Conservation (phyloP, 2,329 filamentous ascomycete genomes). For the Colletotrichum scovillei region DNA sequence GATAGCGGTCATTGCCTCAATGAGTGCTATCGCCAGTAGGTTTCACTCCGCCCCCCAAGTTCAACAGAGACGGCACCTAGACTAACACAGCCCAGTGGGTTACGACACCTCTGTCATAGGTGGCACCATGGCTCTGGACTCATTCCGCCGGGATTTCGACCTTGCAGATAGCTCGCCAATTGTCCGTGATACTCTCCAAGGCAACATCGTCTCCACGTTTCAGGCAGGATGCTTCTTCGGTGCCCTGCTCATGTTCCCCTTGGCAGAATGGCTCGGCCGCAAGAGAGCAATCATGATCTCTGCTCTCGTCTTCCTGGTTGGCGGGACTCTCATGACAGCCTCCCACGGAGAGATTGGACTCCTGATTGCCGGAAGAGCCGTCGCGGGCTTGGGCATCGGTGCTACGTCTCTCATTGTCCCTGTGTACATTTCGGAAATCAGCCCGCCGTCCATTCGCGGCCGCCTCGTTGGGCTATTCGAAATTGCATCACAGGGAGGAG, state of each 20-base stretch:
- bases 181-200: slow-evolving; percentile 34
- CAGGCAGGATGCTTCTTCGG: slow-evolving; percentile 68
- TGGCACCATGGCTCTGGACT: slow-evolving; percentile 40
- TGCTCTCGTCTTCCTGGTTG: slow-evolving; percentile 59
- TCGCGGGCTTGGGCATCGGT: slow-evolving; percentile 63
- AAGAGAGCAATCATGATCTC: slow-evolving; percentile 63
- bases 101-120: slow-evolving; percentile 36
- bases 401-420: slow-evolving; percentile 63
- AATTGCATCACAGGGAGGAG: slow-evolving; percentile 62
- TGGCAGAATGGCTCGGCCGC: slow-evolving; percentile 67
- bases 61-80: neutral
- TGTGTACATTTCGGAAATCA: slow-evolving; percentile 68
- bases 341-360: slow-evolving; percentile 56
- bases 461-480: slow-evolving; percentile 62
- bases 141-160: slow-evolving; percentile 38
- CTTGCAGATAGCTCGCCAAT: slow-evolving; percentile 22
- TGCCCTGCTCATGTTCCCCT: slow-evolving; percentile 63
- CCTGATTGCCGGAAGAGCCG: slow-evolving; percentile 65
- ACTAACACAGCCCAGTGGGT: neutral
- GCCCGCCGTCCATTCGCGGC: slow-evolving; percentile 63
- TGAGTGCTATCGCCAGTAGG: slow-evolving; percentile 39
- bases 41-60: neutral
- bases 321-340: slow-evolving; percentile 55
- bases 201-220: slow-evolving; percentile 57
- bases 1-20: slow-evolving; percentile 38